Evolutionary conservation across 768 basidiomycete species (phyloP).

Genomic region (Tubosaeta brunneosetosa): DNA sequence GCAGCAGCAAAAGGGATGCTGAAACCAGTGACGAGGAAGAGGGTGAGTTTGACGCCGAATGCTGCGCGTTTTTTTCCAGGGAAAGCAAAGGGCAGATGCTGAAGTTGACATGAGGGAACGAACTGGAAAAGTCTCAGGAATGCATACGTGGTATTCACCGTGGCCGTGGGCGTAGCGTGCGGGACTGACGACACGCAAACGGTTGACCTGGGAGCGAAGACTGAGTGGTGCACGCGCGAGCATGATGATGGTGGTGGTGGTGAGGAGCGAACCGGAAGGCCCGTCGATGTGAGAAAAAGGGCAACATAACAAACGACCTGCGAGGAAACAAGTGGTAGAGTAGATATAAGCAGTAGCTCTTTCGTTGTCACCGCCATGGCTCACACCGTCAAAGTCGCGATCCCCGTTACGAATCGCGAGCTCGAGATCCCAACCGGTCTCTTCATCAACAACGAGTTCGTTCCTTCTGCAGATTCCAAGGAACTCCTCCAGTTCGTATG

Average conservation of each 20-base stretch:
- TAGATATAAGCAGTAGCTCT: constrained; percentile 11
- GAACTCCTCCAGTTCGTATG: constrained; percentile 58
- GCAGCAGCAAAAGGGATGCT: constrained; percentile 63
- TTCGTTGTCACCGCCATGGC: constrained; percentile 39
- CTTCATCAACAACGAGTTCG: constrained; percentile 90
- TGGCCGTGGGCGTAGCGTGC: constrained; percentile 49
- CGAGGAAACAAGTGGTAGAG: too few relatives aligned
- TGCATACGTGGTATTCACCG: constrained; percentile 47
- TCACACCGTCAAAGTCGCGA: constrained; percentile 35
- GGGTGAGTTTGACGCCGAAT: constrained; percentile 35
- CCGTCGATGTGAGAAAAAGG: constrained; percentile 18
- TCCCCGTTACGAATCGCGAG: constrained; percentile 42
- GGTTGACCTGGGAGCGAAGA: constrained; percentile 37
- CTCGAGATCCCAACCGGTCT: constrained; percentile 74
- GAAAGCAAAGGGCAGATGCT: constrained; percentile 57
- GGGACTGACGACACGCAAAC: constrained; percentile 21
- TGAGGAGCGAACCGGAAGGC: constrained; percentile 13
- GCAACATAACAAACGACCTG: too few relatives aligned
- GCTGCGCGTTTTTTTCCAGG: constrained; percentile 47
- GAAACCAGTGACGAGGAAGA: constrained; percentile 51
- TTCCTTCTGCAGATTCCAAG: constrained; percentile 63
- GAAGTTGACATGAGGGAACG: background rate
- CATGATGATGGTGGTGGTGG: constrained; percentile 34
- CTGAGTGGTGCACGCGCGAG: constrained; percentile 41
- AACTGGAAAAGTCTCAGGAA: background rate